Base-by-base conservation (phyloP, 768 basidiomycete species). In the Cyclocybe aegerita region DNA sequence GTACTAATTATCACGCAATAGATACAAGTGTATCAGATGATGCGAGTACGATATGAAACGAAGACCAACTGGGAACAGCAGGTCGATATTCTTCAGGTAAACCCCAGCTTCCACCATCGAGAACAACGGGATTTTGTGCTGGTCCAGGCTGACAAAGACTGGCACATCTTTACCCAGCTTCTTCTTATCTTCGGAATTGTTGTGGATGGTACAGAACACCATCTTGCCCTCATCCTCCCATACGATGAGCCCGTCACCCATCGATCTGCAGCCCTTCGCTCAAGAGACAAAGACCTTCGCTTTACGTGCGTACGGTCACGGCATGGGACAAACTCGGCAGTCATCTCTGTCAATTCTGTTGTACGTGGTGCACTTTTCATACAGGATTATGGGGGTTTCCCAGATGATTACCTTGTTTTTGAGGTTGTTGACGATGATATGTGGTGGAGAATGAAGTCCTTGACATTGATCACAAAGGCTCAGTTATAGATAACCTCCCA, bases 31-130 rank as follows among this genome's bases (percentile, higher is more conserved):
- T 46, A 64, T 37, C 39, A 23, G 3, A 65, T 50, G 30, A 46
- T 71, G 38, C 60, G 52, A 42, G 46, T 68, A 7, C 49, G 57
- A n/a, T 71, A 67, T 53, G 54, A 50, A 10, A 65, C 58, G 1
- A 43, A 14, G 1, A 45, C 62, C 7, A 53, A 66, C 46, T 71
- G 66, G 67, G 29, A 36, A 10, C 14, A 55, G 8, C 41, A 40
- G 3, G 61, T 54, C 0, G 62, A 73, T 47, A 52, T 63, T 36
- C 49, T 73, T 0, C 49, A 49, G 2, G 69, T 59, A 51, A 66
- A 63, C 44, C 66, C 68, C 4, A 44, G 31, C 0, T 73, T 72
- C 49, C 52, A 60, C 35, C 39, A 46, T 0, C 6, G 23, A 1
- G 59, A 58, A 7, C 54, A 53, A 0, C 68, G 63, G 11, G 54